Percentiles rank a stretch among this genome's conserved stretches.
Evolutionary conservation across 2,329 filamentous ascomycete genomes (phyloP).

Genomic region (Zymoseptoria passerinii): DNA sequence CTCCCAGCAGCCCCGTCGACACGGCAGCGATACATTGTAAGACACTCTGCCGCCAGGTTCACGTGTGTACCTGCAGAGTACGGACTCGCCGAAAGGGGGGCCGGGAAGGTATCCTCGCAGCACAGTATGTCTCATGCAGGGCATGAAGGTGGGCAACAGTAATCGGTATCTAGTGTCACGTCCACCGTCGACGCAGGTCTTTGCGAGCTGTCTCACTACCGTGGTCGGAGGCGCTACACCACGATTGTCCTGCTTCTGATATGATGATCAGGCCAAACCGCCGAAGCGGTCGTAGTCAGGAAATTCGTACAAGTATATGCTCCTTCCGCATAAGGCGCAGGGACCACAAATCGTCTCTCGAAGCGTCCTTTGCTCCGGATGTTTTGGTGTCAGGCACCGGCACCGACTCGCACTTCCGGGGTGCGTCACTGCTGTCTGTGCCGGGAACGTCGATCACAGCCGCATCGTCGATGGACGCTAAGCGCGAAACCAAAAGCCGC

Average conservation of each 20-base stretch:
- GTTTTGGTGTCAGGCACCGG: not conserved
- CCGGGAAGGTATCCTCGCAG: not conserved
- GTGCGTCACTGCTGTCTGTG: not conserved
- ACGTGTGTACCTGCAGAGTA: not conserved
- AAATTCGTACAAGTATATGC: not conserved
- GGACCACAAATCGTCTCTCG: not conserved
- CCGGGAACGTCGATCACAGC: not conserved
- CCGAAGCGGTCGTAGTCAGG: not conserved
- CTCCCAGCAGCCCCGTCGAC: not conserved
- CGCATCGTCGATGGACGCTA: not conserved
- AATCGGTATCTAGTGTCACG: not conserved
- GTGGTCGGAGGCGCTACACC: not conserved
- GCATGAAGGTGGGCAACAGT: not conserved
- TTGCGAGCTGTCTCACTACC: not conserved
- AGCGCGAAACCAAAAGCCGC: not conserved
- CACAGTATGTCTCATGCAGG: not conserved
- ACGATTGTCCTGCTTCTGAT: not conserved
- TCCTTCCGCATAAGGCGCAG: not conserved
- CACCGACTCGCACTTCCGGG: not conserved
- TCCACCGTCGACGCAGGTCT: not conserved
- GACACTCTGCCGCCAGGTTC: not conserved
- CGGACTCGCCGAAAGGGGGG: not conserved
- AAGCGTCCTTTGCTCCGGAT: not conserved
- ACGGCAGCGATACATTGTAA: not conserved
- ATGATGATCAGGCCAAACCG: not conserved